Conservation (phyloP, 2,329 filamentous ascomycete genomes). For the Pseudopyricularia javanii region DNA sequence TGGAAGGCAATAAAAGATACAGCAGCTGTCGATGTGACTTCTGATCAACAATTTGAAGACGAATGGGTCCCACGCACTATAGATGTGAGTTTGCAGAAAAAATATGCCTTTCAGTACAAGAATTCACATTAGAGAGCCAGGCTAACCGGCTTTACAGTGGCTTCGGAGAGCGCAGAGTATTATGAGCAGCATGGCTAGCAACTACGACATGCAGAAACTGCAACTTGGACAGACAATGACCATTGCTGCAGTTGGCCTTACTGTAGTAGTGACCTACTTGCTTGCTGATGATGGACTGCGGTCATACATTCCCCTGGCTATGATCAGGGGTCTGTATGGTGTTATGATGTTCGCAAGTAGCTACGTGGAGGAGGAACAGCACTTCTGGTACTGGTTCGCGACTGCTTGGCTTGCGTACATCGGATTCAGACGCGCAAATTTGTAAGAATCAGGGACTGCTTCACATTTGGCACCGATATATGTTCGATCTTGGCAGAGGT, state of each 20-base stretch:
- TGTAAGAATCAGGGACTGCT: slow-evolving; percentile 15
- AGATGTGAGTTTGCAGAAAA: slow-evolving; percentile 17
- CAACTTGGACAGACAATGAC: slow-evolving; percentile 28
- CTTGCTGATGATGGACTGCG: slow-evolving; percentile 4
- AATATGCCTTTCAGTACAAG: too few relatives aligned
- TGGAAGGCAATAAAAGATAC: slow-evolving; percentile 38
- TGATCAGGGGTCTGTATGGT: slow-evolving; percentile 53
- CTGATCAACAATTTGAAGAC: slow-evolving; percentile 16
- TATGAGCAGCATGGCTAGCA: slow-evolving; percentile 84
- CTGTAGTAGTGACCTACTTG: slow-evolving; percentile 23
- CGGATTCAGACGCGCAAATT: slow-evolving; percentile 30
- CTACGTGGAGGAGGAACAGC: slow-evolving; percentile 95
- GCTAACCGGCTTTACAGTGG: slow-evolving; percentile 34
- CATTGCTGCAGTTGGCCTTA: slow-evolving; percentile 21
- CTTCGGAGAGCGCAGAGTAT: slow-evolving; percentile 60
- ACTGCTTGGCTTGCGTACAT: slow-evolving; percentile 55
- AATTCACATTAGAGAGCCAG: neutral
- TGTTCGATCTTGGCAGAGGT: neutral
- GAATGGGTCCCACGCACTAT: slow-evolving; percentile 30
- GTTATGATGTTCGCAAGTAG: slow-evolving; percentile 96
- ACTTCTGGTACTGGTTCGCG: slow-evolving; percentile 93
- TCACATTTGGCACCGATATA: neutral
- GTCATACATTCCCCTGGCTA: slow-evolving; percentile 27
- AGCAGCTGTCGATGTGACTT: neutral
- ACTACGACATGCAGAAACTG: slow-evolving; percentile 66